Base-by-base conservation (phyloP, 768 basidiomycete genomes). In the Leccinum sublutescens region DNA sequence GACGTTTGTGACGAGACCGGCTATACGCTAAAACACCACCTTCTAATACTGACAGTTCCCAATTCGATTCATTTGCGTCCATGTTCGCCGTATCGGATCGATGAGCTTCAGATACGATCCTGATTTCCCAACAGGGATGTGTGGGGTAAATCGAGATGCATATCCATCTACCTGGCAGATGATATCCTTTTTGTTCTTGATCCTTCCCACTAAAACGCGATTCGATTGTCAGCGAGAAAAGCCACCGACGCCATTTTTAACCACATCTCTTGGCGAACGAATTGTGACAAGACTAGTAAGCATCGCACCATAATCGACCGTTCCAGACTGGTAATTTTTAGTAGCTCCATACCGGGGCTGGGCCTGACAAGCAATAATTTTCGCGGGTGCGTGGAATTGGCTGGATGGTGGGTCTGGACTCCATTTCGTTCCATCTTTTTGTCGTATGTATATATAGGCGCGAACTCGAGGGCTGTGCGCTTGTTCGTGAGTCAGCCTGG, bases 321-420 rank as follows among this genome's bases (percentile, higher is more conserved):
- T 31, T 59, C 57, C 23, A 64, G 62, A 52, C 54, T 6, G 29
- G 14, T 2, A 3, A 50, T 33, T 29, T 43, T 45, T 45, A 21
- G 43, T 12, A 29, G 43, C 15, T 14, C 43, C 19, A 52, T 56
- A 29, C 34, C n/a, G 15, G 43, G 54, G 52, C 55, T 31, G 19
- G 43, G 19, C 43, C 43, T 19, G 43, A 34, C 33, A 34, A 5
- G 33, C 12, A 34, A 34, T 45, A 5, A 19, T 2, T 8, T 17
- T 40, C 40, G n/a, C 10, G 8, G 9, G 10, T 43, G 43, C 43
- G 43, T 43, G n/a, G 43, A 43, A 11, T 19, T 3, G 34, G 34
- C 60, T 54, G 15, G 61, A 58, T 2, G 19, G 43, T 59, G 31
- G 12, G 29, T 27, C 56, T 55, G 29, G 51, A 21, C n/a, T 21